Percentiles rank a stretch among this genome's conserved stretches.
Conservation (phyloP, 805 yeast species). For the Sungouiella thailandica region DNA sequence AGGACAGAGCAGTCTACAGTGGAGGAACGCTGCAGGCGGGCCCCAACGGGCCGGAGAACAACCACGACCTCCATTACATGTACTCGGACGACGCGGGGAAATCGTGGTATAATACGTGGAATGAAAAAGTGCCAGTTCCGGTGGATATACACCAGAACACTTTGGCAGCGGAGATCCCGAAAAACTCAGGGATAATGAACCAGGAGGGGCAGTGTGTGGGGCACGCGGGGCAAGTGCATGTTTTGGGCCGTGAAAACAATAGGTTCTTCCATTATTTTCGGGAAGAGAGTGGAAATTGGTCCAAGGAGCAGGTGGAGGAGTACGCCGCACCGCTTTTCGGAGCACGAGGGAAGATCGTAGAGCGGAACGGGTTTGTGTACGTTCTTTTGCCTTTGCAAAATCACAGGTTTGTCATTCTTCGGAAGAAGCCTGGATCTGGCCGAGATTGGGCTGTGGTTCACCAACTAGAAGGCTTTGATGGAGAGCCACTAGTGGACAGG, state of each 20-base stretch:
- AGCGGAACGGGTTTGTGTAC: not conserved
- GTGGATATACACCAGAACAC: constrained; percentile 2
- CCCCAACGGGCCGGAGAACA: constrained; percentile 18
- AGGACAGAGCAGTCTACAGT: constrained; percentile 8
- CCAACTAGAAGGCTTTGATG: not conserved
- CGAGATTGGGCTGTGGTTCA: not conserved
- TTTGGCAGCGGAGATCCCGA: constrained; percentile 4
- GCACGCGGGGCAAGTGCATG: constrained; percentile 11
- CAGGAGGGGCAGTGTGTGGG: constrained; percentile 16
- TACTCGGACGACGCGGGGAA: constrained; percentile 15
- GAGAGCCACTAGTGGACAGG: not conserved
- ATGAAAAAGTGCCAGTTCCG: constrained; percentile 6
- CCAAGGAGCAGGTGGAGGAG: not conserved
- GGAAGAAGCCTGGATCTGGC: not conserved
- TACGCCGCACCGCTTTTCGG: not conserved
- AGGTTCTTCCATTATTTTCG: not conserved
- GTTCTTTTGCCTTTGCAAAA: not conserved
- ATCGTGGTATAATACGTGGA: constrained; percentile 11
- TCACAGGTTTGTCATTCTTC: not conserved
- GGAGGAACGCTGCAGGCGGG: constrained; percentile 13
- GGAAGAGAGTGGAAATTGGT: not conserved
- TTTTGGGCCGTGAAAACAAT: constrained; percentile 9
- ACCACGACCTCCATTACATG: constrained; percentile 15
- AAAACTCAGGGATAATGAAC: constrained; percentile 15
- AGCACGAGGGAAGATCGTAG: not conserved